Percentiles rank a stretch among this genome's conserved stretches.
phyloP scores from a whole-genome alignment of 306 rosid species.

The Prunus mume region DNA sequence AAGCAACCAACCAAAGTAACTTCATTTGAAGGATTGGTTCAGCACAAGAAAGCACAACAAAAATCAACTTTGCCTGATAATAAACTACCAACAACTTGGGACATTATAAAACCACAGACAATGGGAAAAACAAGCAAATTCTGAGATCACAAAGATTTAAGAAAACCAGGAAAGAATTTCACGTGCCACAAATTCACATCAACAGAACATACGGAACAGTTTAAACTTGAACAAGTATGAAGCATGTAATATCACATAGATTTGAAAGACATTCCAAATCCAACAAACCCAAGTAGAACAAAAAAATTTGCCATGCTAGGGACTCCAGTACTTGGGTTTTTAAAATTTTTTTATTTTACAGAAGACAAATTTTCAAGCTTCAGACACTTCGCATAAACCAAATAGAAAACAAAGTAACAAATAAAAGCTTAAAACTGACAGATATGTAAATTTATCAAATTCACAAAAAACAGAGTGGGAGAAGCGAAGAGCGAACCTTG shows the following conservation, averaged over 20 bases:
- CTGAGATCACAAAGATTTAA: background rate
- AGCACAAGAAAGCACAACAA: background rate
- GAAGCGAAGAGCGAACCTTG: conserved; percentile 16
- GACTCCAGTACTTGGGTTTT: background rate
- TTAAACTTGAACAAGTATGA: background rate
- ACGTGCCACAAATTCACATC: background rate
- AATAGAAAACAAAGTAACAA: background rate
- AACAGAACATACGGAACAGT: background rate
- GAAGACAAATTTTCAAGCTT: background rate
- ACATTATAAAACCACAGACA: background rate
- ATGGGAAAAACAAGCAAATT: background rate
- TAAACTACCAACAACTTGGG: background rate
- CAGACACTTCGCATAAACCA: background rate
- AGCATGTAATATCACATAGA: background rate
- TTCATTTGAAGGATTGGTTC: background rate
- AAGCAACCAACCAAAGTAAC: background rate
- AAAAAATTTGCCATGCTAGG: background rate
- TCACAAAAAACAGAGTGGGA: background rate
- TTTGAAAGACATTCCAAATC: background rate
- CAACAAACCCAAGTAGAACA: background rate
- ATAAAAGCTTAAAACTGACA: background rate
- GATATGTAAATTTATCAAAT: background rate
- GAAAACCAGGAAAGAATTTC: background rate
- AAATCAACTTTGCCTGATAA: background rate
- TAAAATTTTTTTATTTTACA: too few species aligned